Conservation (phyloP, 1,139 yeast species). For the Candida dubliniensis region DNA sequence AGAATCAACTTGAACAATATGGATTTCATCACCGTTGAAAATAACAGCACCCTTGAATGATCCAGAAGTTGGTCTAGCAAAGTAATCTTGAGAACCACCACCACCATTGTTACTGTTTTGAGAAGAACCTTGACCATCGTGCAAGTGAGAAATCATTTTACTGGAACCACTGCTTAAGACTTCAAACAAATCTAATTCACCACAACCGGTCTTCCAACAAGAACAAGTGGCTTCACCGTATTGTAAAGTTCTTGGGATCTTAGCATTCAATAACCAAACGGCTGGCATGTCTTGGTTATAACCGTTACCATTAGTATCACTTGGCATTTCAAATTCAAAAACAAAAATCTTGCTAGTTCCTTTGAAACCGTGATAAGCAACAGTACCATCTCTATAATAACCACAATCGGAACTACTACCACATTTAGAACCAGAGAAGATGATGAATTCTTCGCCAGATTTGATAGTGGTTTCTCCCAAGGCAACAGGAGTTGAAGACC, state of each 20-base stretch:
- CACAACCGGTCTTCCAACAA: conserved; percentile 78
- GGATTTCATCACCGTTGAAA: conserved; percentile 57
- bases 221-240: conserved; percentile 65
- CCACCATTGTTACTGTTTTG: conserved; percentile 57
- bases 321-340: conserved; percentile 70
- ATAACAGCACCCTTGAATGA: conserved; percentile 89
- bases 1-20: conserved; percentile 57
- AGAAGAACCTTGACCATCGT: conserved; percentile 75
- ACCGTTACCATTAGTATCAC: conserved; percentile 32
- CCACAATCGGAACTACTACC: conserved; percentile 54
- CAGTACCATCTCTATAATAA: conserved; percentile 68
- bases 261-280: conserved; percentile 74
- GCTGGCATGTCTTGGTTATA: conserved; percentile 69
- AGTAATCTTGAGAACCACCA: conserved; percentile 87
- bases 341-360: conserved; percentile 68
- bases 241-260: conserved; percentile 78
- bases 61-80: conserved; percentile 73
- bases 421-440: conserved; percentile 62
- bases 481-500: conserved; percentile 60
- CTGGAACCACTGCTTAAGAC: conserved; percentile 69
- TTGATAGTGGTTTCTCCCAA: conserved; percentile 51
- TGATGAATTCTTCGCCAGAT: conserved; percentile 60
- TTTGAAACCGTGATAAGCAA: conserved; percentile 72
- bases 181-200: conserved; percentile 82
- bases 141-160: conserved; percentile 79